Base-by-base conservation (phyloP, 495 filamentous ascomycete species). In the Choiromyces venosus region DNA sequence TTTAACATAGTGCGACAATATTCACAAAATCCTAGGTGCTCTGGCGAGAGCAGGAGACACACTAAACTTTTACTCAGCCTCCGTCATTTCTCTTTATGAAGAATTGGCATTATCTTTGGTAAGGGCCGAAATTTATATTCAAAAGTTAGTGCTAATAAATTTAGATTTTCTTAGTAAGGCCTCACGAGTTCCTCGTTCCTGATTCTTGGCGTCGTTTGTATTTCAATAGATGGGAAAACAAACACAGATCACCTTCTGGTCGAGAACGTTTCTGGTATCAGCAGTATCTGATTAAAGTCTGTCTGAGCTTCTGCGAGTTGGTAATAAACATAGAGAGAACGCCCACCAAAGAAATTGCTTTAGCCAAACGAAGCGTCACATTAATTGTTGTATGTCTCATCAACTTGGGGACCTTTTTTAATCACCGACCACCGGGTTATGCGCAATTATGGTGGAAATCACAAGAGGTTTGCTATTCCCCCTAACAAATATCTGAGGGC, bases 31-130 rank as follows among this genome's bases (percentile, higher is more conserved):
- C n/a, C n/a, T n/a, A n/a, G n/a, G n/a, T n/a, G n/a, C n/a, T n/a
- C n/a, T n/a, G n/a, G n/a, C n/a, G n/a, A n/a, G n/a, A n/a, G n/a
- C n/a, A n/a, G n/a, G n/a, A n/a, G n/a, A n/a, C n/a, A n/a, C 67
- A n/a, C 46, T 71, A 37, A 33, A 44, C 6, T 77, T 76, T 38
- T 74, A 74, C 36, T 74, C 72, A 0, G n/a, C 61, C 6, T 71
- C 68, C 1, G 35, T 74, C 25, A 33, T 74, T 10, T 44, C 38
- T 10, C 38, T 74, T 33, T 74, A 74, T 29, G 72, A 71, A 33
- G 72, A 74, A 38, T 36, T 74, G 2, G 12, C 56, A 4, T 71
- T 42, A n/a, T 12, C 66, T n/a, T 42, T 74, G 33, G 72, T 74
- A 66, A 29, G 52, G 21, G 46, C n/a, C 19, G 7, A n/a, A n/a